phyloP scores from a whole-genome alignment of 306 rosid species.

The Datisca glomerata region DNA sequence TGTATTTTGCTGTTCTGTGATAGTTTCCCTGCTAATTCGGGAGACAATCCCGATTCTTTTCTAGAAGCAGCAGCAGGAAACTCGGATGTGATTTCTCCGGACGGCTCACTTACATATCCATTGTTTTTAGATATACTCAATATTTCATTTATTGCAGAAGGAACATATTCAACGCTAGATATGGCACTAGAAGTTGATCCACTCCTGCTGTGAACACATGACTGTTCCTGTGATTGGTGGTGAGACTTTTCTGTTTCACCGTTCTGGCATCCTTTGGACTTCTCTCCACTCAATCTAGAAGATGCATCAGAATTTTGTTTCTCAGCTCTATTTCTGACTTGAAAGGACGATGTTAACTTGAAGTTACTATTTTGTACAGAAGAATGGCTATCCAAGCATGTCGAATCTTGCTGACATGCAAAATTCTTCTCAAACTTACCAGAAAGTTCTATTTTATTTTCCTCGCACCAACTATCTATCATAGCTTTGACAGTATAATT shows the following conservation, averaged over 20 bases:
- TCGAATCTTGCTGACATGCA: constrained; percentile 23
- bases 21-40: constrained; percentile 29
- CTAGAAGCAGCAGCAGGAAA: constrained; percentile 20
- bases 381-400: constrained; percentile 25
- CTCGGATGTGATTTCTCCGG: constrained; percentile 47
- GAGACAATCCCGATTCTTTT: constrained; percentile 25
- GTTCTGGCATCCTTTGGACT: constrained; percentile 25
- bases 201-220: constrained; percentile 58
- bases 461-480: constrained; percentile 90
- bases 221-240: constrained; percentile 47
- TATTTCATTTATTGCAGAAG: constrained; percentile 34
- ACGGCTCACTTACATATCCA: constrained; percentile 24
- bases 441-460: constrained; percentile 41
- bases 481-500: constrained; percentile 87
- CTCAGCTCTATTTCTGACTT: constrained; percentile 39
- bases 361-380: constrained; percentile 30
- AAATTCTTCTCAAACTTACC: constrained; percentile 17
- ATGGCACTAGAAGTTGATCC: constrained; percentile 68
- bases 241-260: constrained; percentile 31
- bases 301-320: constrained; percentile 31
- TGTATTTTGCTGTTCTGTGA: constrained; percentile 23
- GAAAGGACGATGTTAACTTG: constrained; percentile 44
- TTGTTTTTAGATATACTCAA: constrained; percentile 28
- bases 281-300: constrained; percentile 29
- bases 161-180: constrained; percentile 51